phyloP scores from a whole-genome alignment of 768 basidiomycete genomes.

The Mycena sanguinolenta region DNA sequence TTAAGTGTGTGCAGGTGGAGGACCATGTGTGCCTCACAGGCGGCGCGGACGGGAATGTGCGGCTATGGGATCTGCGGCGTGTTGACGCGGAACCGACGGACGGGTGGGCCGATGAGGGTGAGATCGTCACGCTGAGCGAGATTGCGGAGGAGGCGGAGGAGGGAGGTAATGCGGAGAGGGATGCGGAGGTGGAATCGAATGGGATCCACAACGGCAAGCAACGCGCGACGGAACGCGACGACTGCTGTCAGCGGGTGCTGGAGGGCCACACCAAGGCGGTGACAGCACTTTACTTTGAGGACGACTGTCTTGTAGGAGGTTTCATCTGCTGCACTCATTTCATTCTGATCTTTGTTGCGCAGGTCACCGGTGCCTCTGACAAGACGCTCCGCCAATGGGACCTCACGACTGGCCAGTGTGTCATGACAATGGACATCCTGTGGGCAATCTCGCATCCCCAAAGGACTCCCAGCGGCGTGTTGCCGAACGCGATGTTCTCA shows the following conservation, averaged over 20 bases:
- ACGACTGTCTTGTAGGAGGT: constrained; percentile 84
- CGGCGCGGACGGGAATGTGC: constrained; percentile 85
- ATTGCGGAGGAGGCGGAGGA: constrained; percentile 71
- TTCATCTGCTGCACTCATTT: background rate
- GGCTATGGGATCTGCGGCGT: constrained; percentile 91
- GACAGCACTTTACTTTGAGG: constrained; percentile 95
- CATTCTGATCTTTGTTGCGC: constrained; percentile 30
- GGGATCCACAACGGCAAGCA: constrained; percentile 56
- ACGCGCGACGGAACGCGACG: constrained; percentile 56
- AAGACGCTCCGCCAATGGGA: constrained; percentile 99
- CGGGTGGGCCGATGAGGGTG: constrained; percentile 62
- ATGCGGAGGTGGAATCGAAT: constrained; percentile 48
- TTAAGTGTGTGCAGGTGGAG: constrained; percentile 95
- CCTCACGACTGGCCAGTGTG: constrained; percentile 95
- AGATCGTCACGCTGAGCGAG: constrained; percentile 71
- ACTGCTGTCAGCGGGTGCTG: constrained; percentile 78
- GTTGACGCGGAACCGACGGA: constrained; percentile 82
- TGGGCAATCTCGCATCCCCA: constrained; percentile 97
- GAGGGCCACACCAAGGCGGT: constrained; percentile 96
- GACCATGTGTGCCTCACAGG: constrained; percentile 92
- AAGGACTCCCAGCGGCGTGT: constrained; percentile 49
- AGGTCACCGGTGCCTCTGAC: constrained; percentile 98
- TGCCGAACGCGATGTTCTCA: constrained; percentile 63
- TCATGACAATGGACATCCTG: constrained; percentile 99
- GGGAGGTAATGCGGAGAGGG: constrained; percentile 55